A percentile compares a stretch with the other conserved stretches of the same genome.
These are phyloP conservation scores for Capronia epimyces DNA, from an alignment of 2,329 filamentous ascomycete species.

Conservation along the genomic window DNA sequence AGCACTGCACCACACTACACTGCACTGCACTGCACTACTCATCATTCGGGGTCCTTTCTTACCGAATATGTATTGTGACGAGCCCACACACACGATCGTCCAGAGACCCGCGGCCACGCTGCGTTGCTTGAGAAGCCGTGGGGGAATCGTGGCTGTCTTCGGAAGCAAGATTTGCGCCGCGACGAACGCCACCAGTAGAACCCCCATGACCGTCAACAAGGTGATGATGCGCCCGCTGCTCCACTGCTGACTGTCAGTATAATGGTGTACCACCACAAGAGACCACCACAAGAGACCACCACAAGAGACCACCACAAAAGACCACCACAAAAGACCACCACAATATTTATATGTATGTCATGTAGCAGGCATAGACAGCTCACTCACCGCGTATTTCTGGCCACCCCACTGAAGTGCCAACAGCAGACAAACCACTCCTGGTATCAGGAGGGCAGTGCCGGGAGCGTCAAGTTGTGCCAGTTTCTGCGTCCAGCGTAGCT, in stretches of 20 bases:
- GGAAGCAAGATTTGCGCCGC: slow-evolving; percentile 36
- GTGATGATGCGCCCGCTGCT: slow-evolving; percentile 31
- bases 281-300: too few relatives aligned
- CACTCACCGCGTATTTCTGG: slow-evolving; percentile 25
- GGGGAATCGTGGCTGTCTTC: slow-evolving; percentile 36
- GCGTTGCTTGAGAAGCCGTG: slow-evolving; percentile 38
- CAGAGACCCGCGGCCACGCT: slow-evolving; percentile 31
- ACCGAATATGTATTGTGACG: neutral
- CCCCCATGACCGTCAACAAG: slow-evolving; percentile 35
- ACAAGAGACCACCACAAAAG: too few relatives aligned
- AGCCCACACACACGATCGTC: neutral
- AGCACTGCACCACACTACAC: too few relatives aligned
- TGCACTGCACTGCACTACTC: too few relatives aligned
- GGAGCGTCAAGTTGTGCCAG: slow-evolving; percentile 30
- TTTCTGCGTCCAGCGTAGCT: slow-evolving; percentile 19
- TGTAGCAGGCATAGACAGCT: too few relatives aligned
- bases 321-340: too few relatives aligned
- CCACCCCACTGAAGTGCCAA: slow-evolving; percentile 41
- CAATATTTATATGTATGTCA: too few relatives aligned
- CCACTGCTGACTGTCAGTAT: too few relatives aligned
- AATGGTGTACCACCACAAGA: too few relatives aligned
- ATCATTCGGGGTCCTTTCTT: too few relatives aligned
- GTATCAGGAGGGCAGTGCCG: slow-evolving; percentile 42
- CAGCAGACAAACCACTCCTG: slow-evolving; percentile 42
- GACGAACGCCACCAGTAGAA: slow-evolving; percentile 43